Base-by-base conservation (phyloP, 164 flowering plant species). In the Macadamia tetraphylla region DNA sequence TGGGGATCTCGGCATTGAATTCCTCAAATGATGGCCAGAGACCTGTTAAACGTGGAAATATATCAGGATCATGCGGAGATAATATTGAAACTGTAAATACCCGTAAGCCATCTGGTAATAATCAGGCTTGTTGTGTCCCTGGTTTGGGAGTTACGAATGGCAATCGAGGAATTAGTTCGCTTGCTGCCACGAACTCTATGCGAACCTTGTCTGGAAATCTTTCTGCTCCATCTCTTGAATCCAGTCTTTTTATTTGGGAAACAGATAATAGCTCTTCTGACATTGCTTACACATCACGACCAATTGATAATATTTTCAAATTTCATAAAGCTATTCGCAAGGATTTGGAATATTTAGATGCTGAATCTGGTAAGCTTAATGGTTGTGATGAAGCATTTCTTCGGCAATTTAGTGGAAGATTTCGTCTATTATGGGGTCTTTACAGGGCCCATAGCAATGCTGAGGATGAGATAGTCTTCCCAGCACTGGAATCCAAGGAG, bases 381-480 rank as follows among this genome's bases (percentile, higher is more conserved):
- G 88, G 82, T 67, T 84, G 88, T 79, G 75, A 88, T 61, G 90
- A 82, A 68, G 74, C 79, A 46, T 83, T 88, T 67, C 83, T 93
- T 61, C 77, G 95, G 75, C 86, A 89, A 75, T 93, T 93, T 71
- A 83, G 77, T 75, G 98, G 98, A 62, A 85, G 98, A 76, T 93
- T 93, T 80, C 95, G 85, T 58, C 75, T 93, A 55, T 78, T 93
- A 58, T 86, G 91, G 94, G 98, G 97, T 9, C 79, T 93, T 66
- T 93, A 93, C 77, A 86, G 85, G 80, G 97, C 96, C 71, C 98
- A 93, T 53, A 93, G 98, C 72, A 93, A 93, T 79, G 97, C 98
- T 6, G 98, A 93, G 73, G 98, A 93, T 85, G 98, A 93, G 65
- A 93, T 93, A 42, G 98, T 91, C 13, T 93, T 93, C 71, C 98